Base-by-base conservation (phyloP, 495 filamentous ascomycete genomes). In the Annulohypoxylon stygium region DNA sequence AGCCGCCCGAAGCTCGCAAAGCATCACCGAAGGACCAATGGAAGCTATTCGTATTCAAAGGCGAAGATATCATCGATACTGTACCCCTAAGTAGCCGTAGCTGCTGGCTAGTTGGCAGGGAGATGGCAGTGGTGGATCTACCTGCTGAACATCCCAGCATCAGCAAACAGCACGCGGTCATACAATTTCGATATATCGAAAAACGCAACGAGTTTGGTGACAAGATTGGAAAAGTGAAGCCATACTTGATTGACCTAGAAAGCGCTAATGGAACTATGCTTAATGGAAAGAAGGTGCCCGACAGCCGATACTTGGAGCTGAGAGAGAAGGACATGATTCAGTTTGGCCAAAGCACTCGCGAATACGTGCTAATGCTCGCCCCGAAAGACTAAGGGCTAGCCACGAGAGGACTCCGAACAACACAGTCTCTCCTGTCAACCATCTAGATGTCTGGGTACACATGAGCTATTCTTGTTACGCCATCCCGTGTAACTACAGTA, bases 41-140 rank as follows among this genome's bases (percentile, higher is more conserved):
- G 94, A 92, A 93, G 45, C 81, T 99, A 36, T 99, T 97, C 77
- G 88, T 97, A 16, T 99, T 99, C 88, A 97, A 97, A 77, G 92
- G 90, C 11, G 74, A 86, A 30, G 92, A 95, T 59, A 82, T 96
- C 7, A 75, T 97, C 36, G 92, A 95, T 65, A 95, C 93, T 7
- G 86, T 97, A 20, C 88, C 93, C 50, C 85, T 99, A 16, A 83
- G 86, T 60, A 82, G 83, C 41, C 90, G 92, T 30, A 94, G 90
- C 72, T 97, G 94, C 81, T 99, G 96, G 96, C 83, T 99, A 34
- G 81, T 98, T 8, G 96, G 96, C 0, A 82, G 95, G 41, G 95
- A 98, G 70, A 67, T 85, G 45, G 79, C 89, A 8, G 90, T 99
- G 26, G 94, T 92, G 4, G 96, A 99, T 76, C 86, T 97, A 39